Conservation (phyloP, 2,329 filamentous ascomycete genomes). For the Rutstroemia sp. region DNA sequence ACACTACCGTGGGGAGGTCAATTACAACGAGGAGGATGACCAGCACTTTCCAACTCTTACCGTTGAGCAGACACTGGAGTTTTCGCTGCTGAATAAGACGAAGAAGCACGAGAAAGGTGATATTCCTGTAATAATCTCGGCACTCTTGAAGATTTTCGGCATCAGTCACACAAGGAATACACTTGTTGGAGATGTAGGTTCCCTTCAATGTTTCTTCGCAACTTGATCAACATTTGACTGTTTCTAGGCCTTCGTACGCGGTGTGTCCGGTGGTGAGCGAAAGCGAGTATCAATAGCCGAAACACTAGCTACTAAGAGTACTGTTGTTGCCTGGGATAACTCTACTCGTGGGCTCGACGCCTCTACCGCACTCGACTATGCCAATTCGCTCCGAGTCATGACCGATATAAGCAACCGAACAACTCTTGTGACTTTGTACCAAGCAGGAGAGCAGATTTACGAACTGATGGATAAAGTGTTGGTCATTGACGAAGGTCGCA, state of each 20-base stretch:
- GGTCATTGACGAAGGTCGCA: constrained; percentile 65
- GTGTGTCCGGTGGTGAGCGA: constrained; percentile 72
- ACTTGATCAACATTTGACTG: neutral
- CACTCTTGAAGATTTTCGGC: constrained; percentile 70
- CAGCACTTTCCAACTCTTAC: constrained; percentile 66
- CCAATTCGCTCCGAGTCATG: constrained; percentile 61
- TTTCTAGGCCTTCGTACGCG: constrained; percentile 44
- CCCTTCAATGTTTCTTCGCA: constrained; percentile 33
- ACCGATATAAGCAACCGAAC: constrained; percentile 69
- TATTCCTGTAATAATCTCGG: constrained; percentile 61
- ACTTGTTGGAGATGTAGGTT: constrained; percentile 55
- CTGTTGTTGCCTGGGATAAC: constrained; percentile 74
- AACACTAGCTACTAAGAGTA: constrained; percentile 64
- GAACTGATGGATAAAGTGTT: constrained; percentile 74
- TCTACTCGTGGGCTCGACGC: constrained; percentile 73
- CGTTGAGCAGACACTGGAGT: constrained; percentile 70
- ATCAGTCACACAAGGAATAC: constrained; percentile 71
- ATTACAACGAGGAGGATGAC: constrained; percentile 73
- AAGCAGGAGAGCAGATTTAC: constrained; percentile 63
- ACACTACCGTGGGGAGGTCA: constrained; percentile 63
- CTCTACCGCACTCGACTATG: constrained; percentile 71
- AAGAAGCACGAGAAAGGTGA: constrained; percentile 55
- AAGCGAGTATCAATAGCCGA: constrained; percentile 77
- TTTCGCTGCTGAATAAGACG: constrained; percentile 69
- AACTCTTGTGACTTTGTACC: constrained; percentile 61